phyloP scores from a whole-genome alignment of 768 basidiomycete genomes.

The Galerina sulciceps region DNA sequence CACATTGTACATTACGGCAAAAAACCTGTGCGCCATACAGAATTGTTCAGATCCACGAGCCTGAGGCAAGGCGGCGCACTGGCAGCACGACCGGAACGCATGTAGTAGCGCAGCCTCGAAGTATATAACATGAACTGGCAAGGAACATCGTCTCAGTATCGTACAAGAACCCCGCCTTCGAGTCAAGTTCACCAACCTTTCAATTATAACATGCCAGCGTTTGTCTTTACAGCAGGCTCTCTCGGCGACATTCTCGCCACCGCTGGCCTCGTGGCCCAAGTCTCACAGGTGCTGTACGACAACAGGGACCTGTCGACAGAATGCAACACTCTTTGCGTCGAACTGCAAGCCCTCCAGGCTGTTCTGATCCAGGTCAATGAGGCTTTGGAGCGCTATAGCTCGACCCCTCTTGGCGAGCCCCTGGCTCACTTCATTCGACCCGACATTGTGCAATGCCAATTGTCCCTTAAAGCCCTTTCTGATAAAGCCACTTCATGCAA shows the following conservation, averaged over 20 bases:
- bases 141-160: too few species aligned
- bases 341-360: background rate
- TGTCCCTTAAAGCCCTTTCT: background rate
- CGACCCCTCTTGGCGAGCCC: background rate
- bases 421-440: background rate
- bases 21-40: too few species aligned
- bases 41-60: too few species aligned
- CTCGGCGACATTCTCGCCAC: constrained; percentile 1
- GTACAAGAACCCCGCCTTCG: too few species aligned
- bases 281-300: background rate
- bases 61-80: too few species aligned
- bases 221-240: constrained; percentile 7
- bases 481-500: background rate
- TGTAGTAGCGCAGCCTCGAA: too few species aligned
- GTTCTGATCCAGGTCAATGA: background rate
- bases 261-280: background rate
- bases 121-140: too few species aligned
- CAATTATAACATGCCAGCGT: background rate
- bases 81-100: too few species aligned
- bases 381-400: background rate
- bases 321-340: background rate
- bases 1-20: too few species aligned
- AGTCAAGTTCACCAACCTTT: too few species aligned
- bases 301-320: background rate
- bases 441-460: background rate